These are phyloP conservation scores for Ophiocordyceps camponoti-rufipedis DNA, from an alignment of 2,329 filamentous ascomycete species.

Conservation along the genomic window DNA sequence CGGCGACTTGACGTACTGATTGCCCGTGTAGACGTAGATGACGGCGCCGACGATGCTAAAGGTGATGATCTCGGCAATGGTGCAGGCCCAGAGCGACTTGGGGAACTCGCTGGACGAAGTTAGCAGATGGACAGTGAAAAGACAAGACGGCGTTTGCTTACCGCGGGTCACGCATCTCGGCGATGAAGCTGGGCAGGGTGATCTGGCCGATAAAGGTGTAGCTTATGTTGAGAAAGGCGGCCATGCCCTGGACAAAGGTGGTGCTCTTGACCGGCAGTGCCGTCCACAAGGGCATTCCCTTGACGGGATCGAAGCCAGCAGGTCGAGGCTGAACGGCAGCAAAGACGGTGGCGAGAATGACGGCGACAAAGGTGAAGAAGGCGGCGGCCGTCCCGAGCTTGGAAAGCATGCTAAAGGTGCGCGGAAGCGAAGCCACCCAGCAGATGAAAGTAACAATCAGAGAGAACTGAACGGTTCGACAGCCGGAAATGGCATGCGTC, in stretches of 20 bases:
- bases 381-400: slow-evolving; percentile 66
- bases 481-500: slow-evolving; percentile 38
- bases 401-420: slow-evolving; percentile 67
- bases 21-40: slow-evolving; percentile 76
- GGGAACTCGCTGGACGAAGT: slow-evolving; percentile 53
- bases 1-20: slow-evolving; percentile 72
- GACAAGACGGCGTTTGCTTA: slow-evolving; percentile 6
- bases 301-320: slow-evolving; percentile 38
- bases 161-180: slow-evolving; percentile 63
- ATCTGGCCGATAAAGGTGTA: slow-evolving; percentile 96
- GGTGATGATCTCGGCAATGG: slow-evolving; percentile 69
- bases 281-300: slow-evolving; percentile 43
- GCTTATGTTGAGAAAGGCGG: slow-evolving; percentile 84
- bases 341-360: slow-evolving; percentile 70
- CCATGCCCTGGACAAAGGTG: slow-evolving; percentile 67
- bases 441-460: slow-evolving; percentile 58
- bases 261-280: slow-evolving; percentile 51
- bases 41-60: slow-evolving; percentile 70
- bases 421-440: slow-evolving; percentile 62
- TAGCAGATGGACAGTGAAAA: not conserved
- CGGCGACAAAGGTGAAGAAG: slow-evolving; percentile 77
- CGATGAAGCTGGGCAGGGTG: slow-evolving; percentile 84
- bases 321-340: slow-evolving; percentile 60
- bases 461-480: slow-evolving; percentile 66
- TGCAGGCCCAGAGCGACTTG: slow-evolving; percentile 82